Evolutionary conservation across 169 alveolate species (phyloP).

Genomic region (Theileria equi): DNA sequence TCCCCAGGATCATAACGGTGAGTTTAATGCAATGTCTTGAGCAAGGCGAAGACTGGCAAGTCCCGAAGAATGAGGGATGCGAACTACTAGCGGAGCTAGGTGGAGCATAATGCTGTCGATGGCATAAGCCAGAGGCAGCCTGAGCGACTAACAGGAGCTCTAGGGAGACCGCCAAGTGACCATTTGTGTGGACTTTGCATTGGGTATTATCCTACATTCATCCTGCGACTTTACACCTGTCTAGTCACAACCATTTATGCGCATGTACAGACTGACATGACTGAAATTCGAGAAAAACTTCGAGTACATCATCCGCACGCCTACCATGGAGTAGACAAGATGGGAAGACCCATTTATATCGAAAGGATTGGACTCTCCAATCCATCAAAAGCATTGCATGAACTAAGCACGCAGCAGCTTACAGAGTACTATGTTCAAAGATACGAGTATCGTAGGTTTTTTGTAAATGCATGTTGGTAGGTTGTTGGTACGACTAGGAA

Average conservation of each 20-base stretch:
- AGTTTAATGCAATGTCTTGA: constrained; percentile 3
- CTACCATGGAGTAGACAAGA: constrained; percentile 68
- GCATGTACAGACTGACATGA: constrained; percentile 33
- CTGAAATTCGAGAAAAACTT: constrained; percentile 44
- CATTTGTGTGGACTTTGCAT: no score
- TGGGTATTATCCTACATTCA: no score
- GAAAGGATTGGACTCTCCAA: constrained; percentile 75
- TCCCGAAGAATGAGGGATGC: not conserved
- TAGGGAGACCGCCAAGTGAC: no score
- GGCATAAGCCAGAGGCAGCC: no score
- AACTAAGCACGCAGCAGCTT: constrained; percentile 32
- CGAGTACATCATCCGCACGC: constrained; percentile 66
- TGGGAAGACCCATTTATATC: constrained; percentile 73
- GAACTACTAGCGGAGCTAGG: not conserved
- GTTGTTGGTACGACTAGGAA: not conserved
- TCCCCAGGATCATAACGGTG: constrained; percentile 44
- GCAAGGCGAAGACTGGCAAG: not conserved
- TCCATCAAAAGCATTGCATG: constrained; percentile 36
- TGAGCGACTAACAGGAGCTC: no score
- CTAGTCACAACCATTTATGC: no score
- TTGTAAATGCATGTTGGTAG: not conserved
- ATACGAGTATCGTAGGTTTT: constrained; percentile 42
- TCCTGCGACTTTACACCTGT: no score
- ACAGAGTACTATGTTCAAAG: constrained; percentile 58
- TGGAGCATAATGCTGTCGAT: no score